phyloP scores from a whole-genome alignment of 1,139 yeast species.

The Saccharomyces hybrid region DNA sequence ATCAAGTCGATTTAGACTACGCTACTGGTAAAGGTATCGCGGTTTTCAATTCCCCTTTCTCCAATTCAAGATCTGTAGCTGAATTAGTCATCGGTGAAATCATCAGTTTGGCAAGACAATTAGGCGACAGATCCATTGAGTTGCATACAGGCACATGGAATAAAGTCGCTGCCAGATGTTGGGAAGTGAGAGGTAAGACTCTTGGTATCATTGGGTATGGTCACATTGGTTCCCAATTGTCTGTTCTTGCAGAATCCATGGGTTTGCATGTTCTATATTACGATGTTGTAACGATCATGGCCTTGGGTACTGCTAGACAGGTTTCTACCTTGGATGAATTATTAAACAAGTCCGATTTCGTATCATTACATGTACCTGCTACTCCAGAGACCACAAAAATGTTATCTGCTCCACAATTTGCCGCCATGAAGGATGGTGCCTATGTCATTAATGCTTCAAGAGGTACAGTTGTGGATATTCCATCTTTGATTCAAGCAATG shows the following conservation, averaged over 20 bases:
- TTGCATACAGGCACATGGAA: constrained; percentile 97
- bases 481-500: constrained; percentile 86
- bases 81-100: constrained; percentile 95
- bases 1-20: constrained; percentile 86
- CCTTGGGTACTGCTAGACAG: constrained; percentile 94
- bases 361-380: constrained; percentile 91
- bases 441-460: constrained; percentile 93
- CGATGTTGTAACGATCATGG: constrained; percentile 88
- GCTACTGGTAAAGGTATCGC: constrained; percentile 94
- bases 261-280: constrained; percentile 96
- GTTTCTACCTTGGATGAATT: constrained; percentile 78
- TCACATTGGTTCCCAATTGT: constrained; percentile 94
- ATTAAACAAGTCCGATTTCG: constrained; percentile 74
- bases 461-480: constrained; percentile 95
- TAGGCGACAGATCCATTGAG: constrained; percentile 95
- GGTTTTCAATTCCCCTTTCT: constrained; percentile 97
- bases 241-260: constrained; percentile 94
- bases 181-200: constrained; percentile 99
- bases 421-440: constrained; percentile 94
- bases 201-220: constrained; percentile 97
- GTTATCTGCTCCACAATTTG: constrained; percentile 84
- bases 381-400: constrained; percentile 85
- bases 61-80: constrained; percentile 97
- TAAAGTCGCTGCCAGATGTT: constrained; percentile 87
- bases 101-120: constrained; percentile 88